Base-by-base conservation (phyloP, 352 stramenopile species). In the Globisporangium middletonii region DNA sequence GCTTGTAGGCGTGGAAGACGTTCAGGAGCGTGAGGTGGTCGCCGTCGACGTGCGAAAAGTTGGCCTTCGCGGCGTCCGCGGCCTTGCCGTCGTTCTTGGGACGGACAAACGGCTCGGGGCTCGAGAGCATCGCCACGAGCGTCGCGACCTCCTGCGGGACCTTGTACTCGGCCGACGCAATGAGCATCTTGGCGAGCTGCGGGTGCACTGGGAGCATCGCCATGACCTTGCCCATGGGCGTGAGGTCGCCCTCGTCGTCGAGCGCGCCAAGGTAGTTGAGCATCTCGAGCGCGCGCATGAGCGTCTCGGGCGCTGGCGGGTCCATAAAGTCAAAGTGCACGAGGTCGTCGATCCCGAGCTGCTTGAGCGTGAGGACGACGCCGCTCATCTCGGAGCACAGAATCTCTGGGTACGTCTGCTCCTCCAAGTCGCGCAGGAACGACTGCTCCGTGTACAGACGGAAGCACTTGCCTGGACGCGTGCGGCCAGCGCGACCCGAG, bases 311-410 rank as follows among this genome's bases (percentile, higher is more conserved):
- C 7, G 97, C 96, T 19, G 97, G 97, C 35, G 97, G 97, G 66
- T 99, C 97, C 95, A 99, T 99, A 63, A 99, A 99, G 83, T 99
- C 97, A 65, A 99, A 99, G 67, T 99, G 93, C 4, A 99, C 96
- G 7, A 99, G 77, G 65, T 99, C 96, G 59, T 99, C 91, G 64
- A 99, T 99, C n/a, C 95, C 96, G 0, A 99, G 67, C 73, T 99
- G 98, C 68, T 98, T 89, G 47, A 99, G 74, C 44, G 95, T 99
- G 28, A 99, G 86, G 27, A 99, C 96, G 18, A 98, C 94, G 53
- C 87, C 92, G 55, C 83, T 95, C 88, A 99, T 95, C 61, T 97
- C 89, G 0, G 92, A 98, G 35, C 97, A 86, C 46, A 99, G 69
- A 71, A 99, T 99, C 67, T 99, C 97, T 4, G 97, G 97, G 73